These are phyloP conservation scores for Colletotrichum echinochloae DNA, from an alignment of 2,329 filamentous ascomycete species.

Conservation along the genomic window DNA sequence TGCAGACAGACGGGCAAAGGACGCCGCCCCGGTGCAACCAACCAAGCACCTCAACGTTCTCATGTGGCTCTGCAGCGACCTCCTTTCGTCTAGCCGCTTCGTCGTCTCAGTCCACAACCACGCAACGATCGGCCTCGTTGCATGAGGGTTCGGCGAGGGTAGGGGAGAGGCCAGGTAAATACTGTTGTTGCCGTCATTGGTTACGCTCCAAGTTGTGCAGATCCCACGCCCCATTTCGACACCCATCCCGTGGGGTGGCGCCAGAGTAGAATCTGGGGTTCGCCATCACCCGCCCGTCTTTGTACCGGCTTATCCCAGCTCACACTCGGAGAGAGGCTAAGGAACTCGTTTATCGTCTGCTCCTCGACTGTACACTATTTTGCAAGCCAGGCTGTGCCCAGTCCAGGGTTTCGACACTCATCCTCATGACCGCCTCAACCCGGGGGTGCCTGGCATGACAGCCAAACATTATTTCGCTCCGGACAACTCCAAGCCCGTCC, in stretches of 20 bases:
- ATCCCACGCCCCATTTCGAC: slow-evolving; percentile 25
- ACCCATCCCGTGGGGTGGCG: slow-evolving; percentile 32
- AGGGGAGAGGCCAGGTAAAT: slow-evolving; percentile 19
- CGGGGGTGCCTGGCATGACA: slow-evolving; percentile 34
- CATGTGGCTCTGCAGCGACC: slow-evolving; percentile 2
- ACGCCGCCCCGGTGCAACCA: slow-evolving; percentile 8
- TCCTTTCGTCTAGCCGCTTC: slow-evolving; percentile 11
- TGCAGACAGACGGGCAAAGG: slow-evolving; percentile 2
- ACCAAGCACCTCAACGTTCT: slow-evolving; percentile 17
- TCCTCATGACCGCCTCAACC: slow-evolving; percentile 33
- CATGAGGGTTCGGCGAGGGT: slow-evolving; percentile 25
- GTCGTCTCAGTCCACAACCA: slow-evolving; percentile 20
- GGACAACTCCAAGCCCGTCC: slow-evolving; percentile 27
- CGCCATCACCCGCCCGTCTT: slow-evolving; percentile 1
- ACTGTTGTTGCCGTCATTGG: slow-evolving; percentile 21
- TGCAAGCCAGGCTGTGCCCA: slow-evolving; percentile 8
- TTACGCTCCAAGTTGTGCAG: slow-evolving; percentile 4
- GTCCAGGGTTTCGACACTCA: slow-evolving; percentile 29
- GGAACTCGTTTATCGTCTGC: neutral
- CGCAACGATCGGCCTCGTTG: slow-evolving; percentile 31
- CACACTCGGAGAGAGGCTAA: neutral
- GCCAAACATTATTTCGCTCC: slow-evolving; percentile 27
- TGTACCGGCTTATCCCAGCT: slow-evolving; percentile 20
- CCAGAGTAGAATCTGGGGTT: slow-evolving; percentile 32
- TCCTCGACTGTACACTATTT: slow-evolving; percentile 3